Evolutionary conservation across 768 basidiomycete species (phyloP), one percentile per base, ranked within the genome.

Genomic region (Amanita polypyramis): DNA sequence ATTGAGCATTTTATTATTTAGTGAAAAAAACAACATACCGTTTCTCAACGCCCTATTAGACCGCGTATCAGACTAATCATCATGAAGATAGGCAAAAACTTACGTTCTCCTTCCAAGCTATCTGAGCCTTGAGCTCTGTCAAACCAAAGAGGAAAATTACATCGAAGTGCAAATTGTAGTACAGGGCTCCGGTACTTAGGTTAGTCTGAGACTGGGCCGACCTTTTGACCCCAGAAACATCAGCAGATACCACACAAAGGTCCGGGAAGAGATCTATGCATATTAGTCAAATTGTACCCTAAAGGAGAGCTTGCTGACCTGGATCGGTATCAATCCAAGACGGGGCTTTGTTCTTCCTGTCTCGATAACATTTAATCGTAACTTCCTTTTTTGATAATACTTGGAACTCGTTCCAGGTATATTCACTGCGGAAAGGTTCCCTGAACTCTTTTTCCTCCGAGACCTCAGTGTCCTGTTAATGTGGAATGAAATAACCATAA

Each of bases 141-240:
- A n/a, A n/a, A n/a, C n/a, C n/a, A n/a, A n/a, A n/a, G 43, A 60
- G 62, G 43, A 76, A 51, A 30, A 73, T 39, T 27, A 76, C 57
- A 11, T 67, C 64, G 43, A 65, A 75, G 10, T 59, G 50, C 27
- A 58, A 3, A 29, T 37, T 19, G 40, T 61, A 64, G 48, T 61
- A 62, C n/a, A 44, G 29, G 3, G 21, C 12, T 7, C 39, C 39
- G 38, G 9, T 44, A 43, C 34, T 36, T 5, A 29, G 27, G 6
- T 37, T 43, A n/a, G 23, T 41, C 12, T 43, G 29, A 44, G 51
- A n/a, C 33, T 15, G 14, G 17, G 47, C 35, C 19, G 39, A 52
- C 21, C 37, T 39, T 20, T 50, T 53, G 11, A 48, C 25, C 35
- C 47, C 38, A 7, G 55, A 54, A 5, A 57, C 35, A 42, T 62